Base-by-base conservation (phyloP, 345 rosid genomes). In the Populus simonii region DNA sequence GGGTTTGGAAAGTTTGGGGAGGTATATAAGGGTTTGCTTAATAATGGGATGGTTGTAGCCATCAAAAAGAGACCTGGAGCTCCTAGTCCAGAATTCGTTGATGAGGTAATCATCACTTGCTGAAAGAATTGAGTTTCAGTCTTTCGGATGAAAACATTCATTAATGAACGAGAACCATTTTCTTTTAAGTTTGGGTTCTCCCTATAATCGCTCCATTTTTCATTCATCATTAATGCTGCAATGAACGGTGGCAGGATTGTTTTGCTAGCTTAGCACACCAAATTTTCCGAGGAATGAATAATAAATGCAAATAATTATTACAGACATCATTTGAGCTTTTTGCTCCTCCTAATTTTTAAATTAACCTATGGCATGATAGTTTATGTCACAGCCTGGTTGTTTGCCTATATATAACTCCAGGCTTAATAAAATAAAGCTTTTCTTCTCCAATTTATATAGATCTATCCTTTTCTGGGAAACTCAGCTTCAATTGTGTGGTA, bases 1-100 rank as follows among this genome's bases (percentile, higher is more conserved):
- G 99, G 98, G 78, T 78, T 80, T 6, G 99, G 98, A 70, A 95
- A 95, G 82, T 95, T 93, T 49, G 97, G 99, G 18, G 94, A 90
- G 81, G 98, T 92, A 10, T 95, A 91, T 55, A 93, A 91, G 88
- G 99, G 99, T 72, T 88, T 92, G 84, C 98, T 95, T 74, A 93
- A 93, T 79, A 88, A 95, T 66, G 98, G 99, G 71, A 86, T 88
- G 89, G 89, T 95, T 85, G 99, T 93, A 62, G 98, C 97, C 7
- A 87, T 95, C 71, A 95, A 95, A 79, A 95, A 89, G 81, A 86
- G 99, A n/a, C 71, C 84, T 13, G 94, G 90, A 72, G 85, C 82
- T 68, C 93, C 96, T 70, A 93, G 83, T 51, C 98, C 79, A 78
- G 98, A 93, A 70, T 93, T 93, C 77, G 84, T 90, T 63, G 88